Base-by-base conservation (phyloP, 768 basidiomycete genomes). In the Mycena crocata region DNA sequence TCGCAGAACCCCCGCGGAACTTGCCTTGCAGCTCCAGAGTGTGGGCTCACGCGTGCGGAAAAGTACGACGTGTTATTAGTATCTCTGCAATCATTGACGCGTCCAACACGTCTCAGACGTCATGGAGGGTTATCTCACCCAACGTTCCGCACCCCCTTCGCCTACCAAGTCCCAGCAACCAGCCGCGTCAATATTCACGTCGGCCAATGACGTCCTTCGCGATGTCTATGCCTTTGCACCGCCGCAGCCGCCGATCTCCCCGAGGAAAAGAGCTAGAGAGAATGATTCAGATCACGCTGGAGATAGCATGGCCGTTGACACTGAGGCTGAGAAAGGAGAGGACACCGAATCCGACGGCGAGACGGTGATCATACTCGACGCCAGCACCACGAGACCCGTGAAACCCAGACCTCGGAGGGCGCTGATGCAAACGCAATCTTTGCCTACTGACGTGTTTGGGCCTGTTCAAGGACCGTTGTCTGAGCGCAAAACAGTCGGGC, bases 21-120 rank as follows among this genome's bases (percentile, higher is more conserved):
- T 90, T 28, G 77, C 82, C 45, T 81, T 83, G n/a, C 82, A 80
- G 60, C 83, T 92, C 58, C 85, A 86, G 62, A 87, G 82, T 70
- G 77, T 89, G 31, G 87, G 86, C 55, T 78, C 87, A 69, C 88
- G 90, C 67, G 84, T 84, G 50, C 78, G 90, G 73, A 89, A 89
- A 78, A 83, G 90, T 92, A 75, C 73, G 85, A 76, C 70, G 56
- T 40, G 52, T 58, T 5, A 28, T 44, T 24, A 44, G 48, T 30
- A 30, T 57, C 45, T 61, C 17, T 66, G 17, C 56, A 35, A 19
- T 34, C 19, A 59, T 66, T 71, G 66, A 75, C 77, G 69, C 74
- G 71, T 77, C 74, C 73, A 55, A 75, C 74, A 65, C 75, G 72
- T 57, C 69, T 60, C 68, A 91, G 90, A 80, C 73, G 90, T 91